Evolutionary conservation across 2,329 filamentous ascomycete species (phyloP).

Genomic region (Pseudocercospora eumusae): DNA sequence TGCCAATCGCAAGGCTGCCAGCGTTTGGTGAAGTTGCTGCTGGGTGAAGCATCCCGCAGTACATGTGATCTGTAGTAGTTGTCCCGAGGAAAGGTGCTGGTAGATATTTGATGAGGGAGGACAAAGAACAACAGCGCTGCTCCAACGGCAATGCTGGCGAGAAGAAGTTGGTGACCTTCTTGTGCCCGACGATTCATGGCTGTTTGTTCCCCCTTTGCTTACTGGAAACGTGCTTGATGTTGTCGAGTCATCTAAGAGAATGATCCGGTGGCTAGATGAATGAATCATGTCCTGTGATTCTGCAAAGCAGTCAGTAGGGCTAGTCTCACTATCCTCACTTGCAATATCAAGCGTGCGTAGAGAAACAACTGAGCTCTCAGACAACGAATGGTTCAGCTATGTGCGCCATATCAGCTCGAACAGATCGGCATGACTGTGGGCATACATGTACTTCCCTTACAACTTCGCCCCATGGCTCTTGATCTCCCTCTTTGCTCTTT

Average conservation of each 20-base stretch:
- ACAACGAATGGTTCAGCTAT: no score
- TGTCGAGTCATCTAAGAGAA: not conserved
- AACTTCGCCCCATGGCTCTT: conserved; percentile 41
- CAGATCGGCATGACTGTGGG: not conserved
- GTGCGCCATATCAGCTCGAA: no score
- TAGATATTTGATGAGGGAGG: not conserved
- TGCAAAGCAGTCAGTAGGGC: not conserved
- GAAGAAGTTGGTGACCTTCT: not conserved
- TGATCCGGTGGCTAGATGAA: not conserved
- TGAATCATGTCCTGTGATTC: not conserved
- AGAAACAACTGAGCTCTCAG: not conserved
- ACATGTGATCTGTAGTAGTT: not conserved
- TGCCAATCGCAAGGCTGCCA: not conserved
- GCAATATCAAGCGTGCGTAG: not conserved
- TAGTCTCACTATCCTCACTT: not conserved
- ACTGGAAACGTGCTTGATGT: not conserved
- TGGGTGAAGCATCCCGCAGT: not conserved
- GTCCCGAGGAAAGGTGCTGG: not conserved
- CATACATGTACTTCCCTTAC: not conserved
- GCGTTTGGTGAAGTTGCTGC: not conserved
- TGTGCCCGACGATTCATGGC: not conserved
- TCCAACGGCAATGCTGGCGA: not conserved
- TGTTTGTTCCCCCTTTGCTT: not conserved
- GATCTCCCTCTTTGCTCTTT: conserved; percentile 46
- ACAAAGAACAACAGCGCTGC: not conserved